A percentile compares a stretch with the other conserved stretches of the same genome.
These are phyloP conservation scores for Dioscorea cayenensis DNA, from an alignment of 116 monocot species.

Conservation along the genomic window DNA sequence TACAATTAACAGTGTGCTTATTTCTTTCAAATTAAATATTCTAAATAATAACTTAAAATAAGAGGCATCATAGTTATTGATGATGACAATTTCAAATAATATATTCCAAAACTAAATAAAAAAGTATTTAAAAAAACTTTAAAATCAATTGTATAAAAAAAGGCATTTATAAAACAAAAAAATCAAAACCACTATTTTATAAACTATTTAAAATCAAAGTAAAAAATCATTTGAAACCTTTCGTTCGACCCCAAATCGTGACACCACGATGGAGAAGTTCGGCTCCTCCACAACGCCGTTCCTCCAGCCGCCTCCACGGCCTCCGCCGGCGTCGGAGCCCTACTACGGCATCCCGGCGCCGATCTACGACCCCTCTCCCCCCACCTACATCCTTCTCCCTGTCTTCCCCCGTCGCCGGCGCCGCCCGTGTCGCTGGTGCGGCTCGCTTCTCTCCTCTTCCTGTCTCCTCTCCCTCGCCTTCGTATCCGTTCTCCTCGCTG, in stretches of 20 bases:
- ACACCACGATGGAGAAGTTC: not conserved
- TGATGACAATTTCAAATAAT: too few species aligned
- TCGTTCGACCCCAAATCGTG: not conserved
- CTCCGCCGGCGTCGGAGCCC: not conserved
- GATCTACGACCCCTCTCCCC: conserved; percentile 5
- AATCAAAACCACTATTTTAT: too few species aligned
- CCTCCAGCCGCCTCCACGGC: not conserved
- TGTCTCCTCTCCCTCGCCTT: conserved; percentile 23
- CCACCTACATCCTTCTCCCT: conserved; percentile 23
- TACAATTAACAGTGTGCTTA: too few species aligned
- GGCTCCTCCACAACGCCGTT: not conserved
- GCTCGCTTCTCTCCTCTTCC: conserved; percentile 29
- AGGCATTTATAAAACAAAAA: too few species aligned
- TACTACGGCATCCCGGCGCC: conserved; percentile 4
- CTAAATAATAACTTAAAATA: too few species aligned
- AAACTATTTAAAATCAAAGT: too few species aligned
- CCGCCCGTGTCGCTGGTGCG: conserved; percentile 11
- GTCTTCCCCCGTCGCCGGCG: conserved; percentile 32
- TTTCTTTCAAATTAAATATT: too few species aligned
- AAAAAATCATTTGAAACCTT: not conserved
- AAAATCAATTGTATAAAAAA: too few species aligned
- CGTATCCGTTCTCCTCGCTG: conserved; percentile 16
- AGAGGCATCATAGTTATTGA: too few species aligned
- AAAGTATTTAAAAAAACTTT: too few species aligned
- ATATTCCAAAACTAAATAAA: too few species aligned